Evolutionary conservation across 2,329 filamentous ascomycete species (phyloP).

Genomic region (Penicillium sp.): DNA sequence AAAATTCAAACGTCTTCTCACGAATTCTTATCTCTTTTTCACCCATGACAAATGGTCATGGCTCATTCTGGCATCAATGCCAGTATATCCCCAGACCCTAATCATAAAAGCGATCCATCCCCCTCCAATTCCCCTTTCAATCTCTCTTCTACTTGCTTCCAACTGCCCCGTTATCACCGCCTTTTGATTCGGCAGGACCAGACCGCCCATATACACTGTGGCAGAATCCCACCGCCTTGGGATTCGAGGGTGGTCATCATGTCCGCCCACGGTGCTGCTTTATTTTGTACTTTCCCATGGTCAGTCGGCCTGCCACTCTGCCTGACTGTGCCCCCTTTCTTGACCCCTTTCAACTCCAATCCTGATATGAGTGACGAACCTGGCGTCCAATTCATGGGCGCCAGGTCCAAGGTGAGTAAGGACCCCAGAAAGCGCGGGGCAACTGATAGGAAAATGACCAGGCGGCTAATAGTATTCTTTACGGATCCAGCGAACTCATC

Average conservation of each 20-base stretch:
- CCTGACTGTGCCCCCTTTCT: background rate
- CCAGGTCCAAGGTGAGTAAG: conserved; percentile 39
- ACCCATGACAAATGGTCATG: too few relatives aligned
- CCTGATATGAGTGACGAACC: conserved; percentile 38
- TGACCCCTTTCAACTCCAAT: conserved; percentile 4
- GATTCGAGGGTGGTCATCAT: conserved; percentile 13
- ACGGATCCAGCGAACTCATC: conserved; percentile 32
- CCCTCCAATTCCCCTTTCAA: background rate
- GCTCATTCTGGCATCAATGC: too few relatives aligned
- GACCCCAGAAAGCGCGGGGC: conserved; percentile 25
- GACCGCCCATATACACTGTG: conserved; percentile 2
- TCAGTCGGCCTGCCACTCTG: background rate
- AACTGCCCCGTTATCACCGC: background rate
- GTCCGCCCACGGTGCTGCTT: conserved; percentile 1
- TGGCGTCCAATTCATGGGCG: conserved; percentile 37
- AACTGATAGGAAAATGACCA: conserved; percentile 12
- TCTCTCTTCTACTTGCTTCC: background rate
- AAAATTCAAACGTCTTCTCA: conserved; percentile 9
- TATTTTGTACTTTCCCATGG: background rate
- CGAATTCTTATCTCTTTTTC: background rate
- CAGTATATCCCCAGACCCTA: background rate
- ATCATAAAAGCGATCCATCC: conserved; percentile 6
- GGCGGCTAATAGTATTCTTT: conserved; percentile 19
- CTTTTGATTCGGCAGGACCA: too few relatives aligned
- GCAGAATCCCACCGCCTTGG: conserved; percentile 14